Base-by-base conservation (phyloP, 2,329 filamentous ascomycete genomes). In the Arachnomyces sp. region DNA sequence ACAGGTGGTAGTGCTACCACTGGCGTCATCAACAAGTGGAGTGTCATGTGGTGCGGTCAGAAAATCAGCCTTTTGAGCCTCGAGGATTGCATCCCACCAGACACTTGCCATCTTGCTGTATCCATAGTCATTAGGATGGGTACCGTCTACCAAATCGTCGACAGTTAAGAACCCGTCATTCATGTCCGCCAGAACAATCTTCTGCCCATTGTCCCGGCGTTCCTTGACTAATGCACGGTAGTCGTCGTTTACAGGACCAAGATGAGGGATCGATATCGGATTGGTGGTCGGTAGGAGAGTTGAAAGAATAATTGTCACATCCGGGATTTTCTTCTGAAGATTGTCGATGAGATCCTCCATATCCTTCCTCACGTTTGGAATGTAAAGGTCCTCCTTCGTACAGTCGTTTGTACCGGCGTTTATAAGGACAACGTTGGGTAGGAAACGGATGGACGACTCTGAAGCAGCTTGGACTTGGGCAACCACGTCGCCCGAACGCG, bases 301-400 rank as follows among this genome's bases (percentile, higher is more conserved):
- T 3, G 59, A 62, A 4, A 63, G 40, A 14, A 63, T 51, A 12
- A 63, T 49, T 1, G 51, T 54, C 2, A 56, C 57, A 29, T 47
- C 46, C 3, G 49, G 48, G n/a, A 55, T 49, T 2, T 39, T 30
- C 7, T 43, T 32, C 18, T 49, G 55, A 11, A 62, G 38, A 7
- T 49, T 40, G 9, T 47, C 49, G 2, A 63, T 37, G 1, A 63
- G 43, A 2, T 28, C 20, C 13, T 49, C 37, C 48, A 60, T 55
- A 11, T 56, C 49, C 1, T 47, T 39, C 13, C 51, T 52, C 1
- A 52, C 47, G 9, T 34, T 41, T 15, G 28, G 2, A 31, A 54
- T 36, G 7, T 46, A 5, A 25, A 25, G 31, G 18, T 52, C 33
- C 9, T 61, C 43, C 9, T 34, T 12, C n/a, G 12, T 12, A 14